phyloP scores from a whole-genome alignment of 345 rosid genomes.

The Melastoma malabathricum region DNA sequence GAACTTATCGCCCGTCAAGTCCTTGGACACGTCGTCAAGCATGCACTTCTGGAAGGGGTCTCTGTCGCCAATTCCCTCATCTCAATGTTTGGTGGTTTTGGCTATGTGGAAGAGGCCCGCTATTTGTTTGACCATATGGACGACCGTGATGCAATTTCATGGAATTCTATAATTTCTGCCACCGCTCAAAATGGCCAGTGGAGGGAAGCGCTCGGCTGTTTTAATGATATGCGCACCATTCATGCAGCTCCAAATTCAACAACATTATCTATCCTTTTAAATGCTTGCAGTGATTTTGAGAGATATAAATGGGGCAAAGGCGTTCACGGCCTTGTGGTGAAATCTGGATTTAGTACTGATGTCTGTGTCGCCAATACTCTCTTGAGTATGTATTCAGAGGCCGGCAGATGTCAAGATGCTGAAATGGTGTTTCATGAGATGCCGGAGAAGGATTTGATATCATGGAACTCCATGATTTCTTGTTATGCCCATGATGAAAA shows the following conservation, averaged over 20 bases:
- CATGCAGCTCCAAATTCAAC: conserved; percentile 41
- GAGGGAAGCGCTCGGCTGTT: conserved; percentile 33
- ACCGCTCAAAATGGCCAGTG: conserved; percentile 36
- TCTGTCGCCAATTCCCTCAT: conserved; percentile 63
- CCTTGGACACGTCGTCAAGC: conserved; percentile 44
- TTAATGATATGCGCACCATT: conserved; percentile 39
- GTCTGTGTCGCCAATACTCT: conserved; percentile 54
- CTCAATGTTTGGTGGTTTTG: conserved; percentile 53
- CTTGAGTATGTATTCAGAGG: conserved; percentile 57
- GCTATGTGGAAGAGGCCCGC: conserved; percentile 33
- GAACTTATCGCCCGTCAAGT: conserved; percentile 43
- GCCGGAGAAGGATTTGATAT: conserved; percentile 54
- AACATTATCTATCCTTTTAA: conserved; percentile 55
- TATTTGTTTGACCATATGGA: conserved; percentile 37
- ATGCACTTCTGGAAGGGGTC: conserved; percentile 39
- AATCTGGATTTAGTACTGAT: conserved; percentile 38
- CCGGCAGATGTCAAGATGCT: conserved; percentile 45
- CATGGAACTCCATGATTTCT: conserved; percentile 72
- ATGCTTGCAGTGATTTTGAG: conserved; percentile 43
- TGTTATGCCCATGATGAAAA: conserved; percentile 48
- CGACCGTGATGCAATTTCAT: conserved; percentile 60
- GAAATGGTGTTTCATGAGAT: conserved; percentile 48
- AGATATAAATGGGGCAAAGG: conserved; percentile 59
- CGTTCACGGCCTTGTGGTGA: conserved; percentile 48
- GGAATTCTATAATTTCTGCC: conserved; percentile 64